Base-by-base conservation (phyloP, 768 basidiomycete genomes). In the Leccinum barrowsii region DNA sequence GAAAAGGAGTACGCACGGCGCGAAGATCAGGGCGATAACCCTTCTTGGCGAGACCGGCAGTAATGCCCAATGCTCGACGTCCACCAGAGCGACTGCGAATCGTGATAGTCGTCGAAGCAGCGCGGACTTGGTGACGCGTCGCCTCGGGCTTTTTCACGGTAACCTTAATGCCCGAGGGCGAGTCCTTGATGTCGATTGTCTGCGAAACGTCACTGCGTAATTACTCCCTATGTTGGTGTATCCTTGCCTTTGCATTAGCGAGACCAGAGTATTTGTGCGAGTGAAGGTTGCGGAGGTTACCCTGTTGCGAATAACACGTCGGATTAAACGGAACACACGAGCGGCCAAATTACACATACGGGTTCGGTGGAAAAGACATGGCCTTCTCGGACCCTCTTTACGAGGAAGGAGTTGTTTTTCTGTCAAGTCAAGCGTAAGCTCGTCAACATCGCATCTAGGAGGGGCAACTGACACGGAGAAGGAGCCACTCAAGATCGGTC, bases 181-280 rank as follows among this genome's bases (percentile, higher is more conserved):
- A 77, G 57, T 84, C 83, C 48, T 76, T 64, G 60, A 92, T 80
- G 73, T 82, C 79, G 70, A 93, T 81, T 50, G 84, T 84, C 90
- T 94, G 63, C 22, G 52, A 21, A 28, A 37, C 15, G 30, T 52
- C n/a, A 35, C 54, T 42, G 26, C 26, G 4, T 58, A 40, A 61
- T 50, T 51, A 37, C 13, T 10, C 19, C 21, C 24, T 22, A 52
- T 5, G 32, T 28, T 19, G 11, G 2, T 46, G 42, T 12, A 22
- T 28, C 34, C 74, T 59, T 57, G 88, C 90, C 85, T 89, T 94
- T 68, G 79, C 62, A 81, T 95, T 94, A 69, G 89, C 85, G 59
- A 95, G 78, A 58, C 93, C 92, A 59, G 93, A 96, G 81, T 82
- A 94, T 73, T 95, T 96, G 82, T 83, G 81, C n/a, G 93, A 94